These are phyloP conservation scores for Betula pendula DNA, from an alignment of 306 rosid genomes.

Conservation along the genomic window DNA sequence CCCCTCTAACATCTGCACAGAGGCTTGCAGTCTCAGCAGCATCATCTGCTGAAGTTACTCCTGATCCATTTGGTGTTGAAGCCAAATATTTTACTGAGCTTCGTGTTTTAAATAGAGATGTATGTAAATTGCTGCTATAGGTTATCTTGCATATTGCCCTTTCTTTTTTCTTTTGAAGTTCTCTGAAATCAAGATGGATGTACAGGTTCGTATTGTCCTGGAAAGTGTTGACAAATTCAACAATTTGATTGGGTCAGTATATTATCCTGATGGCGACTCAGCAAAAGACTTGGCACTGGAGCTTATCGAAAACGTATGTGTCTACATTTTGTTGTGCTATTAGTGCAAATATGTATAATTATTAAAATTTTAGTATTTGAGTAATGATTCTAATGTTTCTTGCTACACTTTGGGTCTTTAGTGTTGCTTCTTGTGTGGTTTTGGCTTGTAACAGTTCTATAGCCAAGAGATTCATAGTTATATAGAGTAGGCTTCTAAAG, in stretches of 20 bases:
- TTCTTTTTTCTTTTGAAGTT: conserved; percentile 7
- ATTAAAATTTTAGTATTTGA: conserved; percentile 9
- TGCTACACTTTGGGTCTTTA: conserved; percentile 4
- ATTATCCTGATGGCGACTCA: conserved; percentile 90
- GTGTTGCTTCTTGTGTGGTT: conserved; percentile 26
- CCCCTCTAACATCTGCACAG: conserved; percentile 90
- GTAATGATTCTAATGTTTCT: conserved; percentile 10
- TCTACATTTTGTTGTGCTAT: conserved; percentile 15
- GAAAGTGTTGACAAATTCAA: conserved; percentile 96
- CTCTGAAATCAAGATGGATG: conserved; percentile 40
- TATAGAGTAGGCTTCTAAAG: conserved; percentile 1
- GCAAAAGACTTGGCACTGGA: conserved; percentile 94
- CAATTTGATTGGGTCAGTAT: conserved; percentile 93
- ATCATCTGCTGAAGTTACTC: conserved; percentile 50
- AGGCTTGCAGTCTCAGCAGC: conserved; percentile 75
- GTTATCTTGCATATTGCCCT: conserved; percentile 16
- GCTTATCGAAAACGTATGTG: conserved; percentile 83
- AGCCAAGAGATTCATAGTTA: background rate
- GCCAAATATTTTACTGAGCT: conserved; percentile 96
- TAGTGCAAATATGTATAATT: conserved; percentile 11
- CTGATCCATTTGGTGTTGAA: conserved; percentile 82
- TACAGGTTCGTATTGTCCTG: conserved; percentile 86
- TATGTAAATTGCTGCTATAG: conserved; percentile 34
- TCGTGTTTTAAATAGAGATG: conserved; percentile 86
- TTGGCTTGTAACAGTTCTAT: conserved; percentile 8